Conservation (phyloP, 2,329 filamentous ascomycete species). For the Cladosporium colombiae region DNA sequence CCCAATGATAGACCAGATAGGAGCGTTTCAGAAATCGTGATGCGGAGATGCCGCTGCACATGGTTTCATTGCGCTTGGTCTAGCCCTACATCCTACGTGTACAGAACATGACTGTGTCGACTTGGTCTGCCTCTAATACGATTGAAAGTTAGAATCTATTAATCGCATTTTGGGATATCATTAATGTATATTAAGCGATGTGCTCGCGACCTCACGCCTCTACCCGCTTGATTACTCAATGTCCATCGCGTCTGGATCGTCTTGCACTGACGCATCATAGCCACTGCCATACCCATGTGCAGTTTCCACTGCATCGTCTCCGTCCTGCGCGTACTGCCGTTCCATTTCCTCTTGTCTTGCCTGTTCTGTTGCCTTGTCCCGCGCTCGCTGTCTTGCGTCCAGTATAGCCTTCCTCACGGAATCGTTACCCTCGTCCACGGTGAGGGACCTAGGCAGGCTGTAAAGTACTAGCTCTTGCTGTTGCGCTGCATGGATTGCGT, state of each 20-base stretch:
- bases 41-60: neutral
- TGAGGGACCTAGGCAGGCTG: constrained; percentile 73
- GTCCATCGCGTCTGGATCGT: constrained; percentile 68
- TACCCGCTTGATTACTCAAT: constrained; percentile 43
- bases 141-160: neutral
- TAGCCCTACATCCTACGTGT: neutral
- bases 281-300: constrained; percentile 37
- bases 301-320: constrained; percentile 31
- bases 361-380: constrained; percentile 51
- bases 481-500: constrained; percentile 50
- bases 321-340: constrained; percentile 31
- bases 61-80: neutral
- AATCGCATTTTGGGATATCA: neutral
- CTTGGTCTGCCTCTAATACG: neutral
- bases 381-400: constrained; percentile 69
- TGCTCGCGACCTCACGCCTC: neutral
- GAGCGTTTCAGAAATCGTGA: neutral
- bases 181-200: constrained; percentile 1
- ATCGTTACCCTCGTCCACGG: constrained; percentile 70
- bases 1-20: neutral
- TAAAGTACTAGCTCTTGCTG: constrained; percentile 80
- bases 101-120: neutral
- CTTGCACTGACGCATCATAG: constrained; percentile 32
- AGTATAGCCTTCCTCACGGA: constrained; percentile 80
- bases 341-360: constrained; percentile 37